A percentile compares a stretch with the other conserved stretches of the same genome.
phyloP scores from a whole-genome alignment of 2,329 filamentous ascomycete species.

The Fusarium euwallaceae region DNA sequence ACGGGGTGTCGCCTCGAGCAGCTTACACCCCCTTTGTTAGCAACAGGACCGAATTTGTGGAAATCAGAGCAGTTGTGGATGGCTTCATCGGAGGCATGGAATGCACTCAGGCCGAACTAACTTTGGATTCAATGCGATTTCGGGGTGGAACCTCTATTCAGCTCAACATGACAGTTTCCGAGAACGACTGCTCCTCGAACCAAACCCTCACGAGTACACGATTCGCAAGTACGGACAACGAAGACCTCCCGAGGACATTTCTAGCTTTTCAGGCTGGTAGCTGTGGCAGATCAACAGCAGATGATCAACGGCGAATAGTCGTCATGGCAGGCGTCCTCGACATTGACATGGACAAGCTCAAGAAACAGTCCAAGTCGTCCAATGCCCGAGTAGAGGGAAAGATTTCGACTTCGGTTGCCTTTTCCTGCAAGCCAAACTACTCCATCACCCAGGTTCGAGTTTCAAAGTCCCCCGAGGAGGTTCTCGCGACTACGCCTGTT shows the following conservation, averaged over 20 bases:
- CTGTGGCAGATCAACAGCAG: constrained; percentile 32
- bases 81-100: constrained; percentile 51
- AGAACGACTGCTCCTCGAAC: constrained; percentile 29
- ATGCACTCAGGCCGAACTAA: constrained; percentile 47
- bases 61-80: constrained; percentile 50
- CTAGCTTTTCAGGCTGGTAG: constrained; percentile 33
- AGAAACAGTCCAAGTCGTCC: constrained; percentile 25
- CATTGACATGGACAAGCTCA: constrained; percentile 33
- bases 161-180: constrained; percentile 50
- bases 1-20: constrained; percentile 50
- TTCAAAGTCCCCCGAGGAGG: constrained; percentile 28
- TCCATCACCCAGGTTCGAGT: constrained; percentile 32
- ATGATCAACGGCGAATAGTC: constrained; percentile 41
- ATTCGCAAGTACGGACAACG: constrained; percentile 27
- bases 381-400: constrained; percentile 22
- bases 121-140: constrained; percentile 43
- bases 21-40: constrained; percentile 53
- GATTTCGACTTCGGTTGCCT: constrained; percentile 27
- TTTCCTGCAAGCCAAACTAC: constrained; percentile 44
- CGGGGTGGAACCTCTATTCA: constrained; percentile 25
- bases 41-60: constrained; percentile 39
- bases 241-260: constrained; percentile 32
- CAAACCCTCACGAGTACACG: constrained; percentile 36
- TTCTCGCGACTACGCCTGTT: constrained; percentile 24
- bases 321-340: constrained; percentile 36